Evolutionary conservation across 805 yeast genomes (phyloP).

Genomic region (Myxozyma neglecta): DNA sequence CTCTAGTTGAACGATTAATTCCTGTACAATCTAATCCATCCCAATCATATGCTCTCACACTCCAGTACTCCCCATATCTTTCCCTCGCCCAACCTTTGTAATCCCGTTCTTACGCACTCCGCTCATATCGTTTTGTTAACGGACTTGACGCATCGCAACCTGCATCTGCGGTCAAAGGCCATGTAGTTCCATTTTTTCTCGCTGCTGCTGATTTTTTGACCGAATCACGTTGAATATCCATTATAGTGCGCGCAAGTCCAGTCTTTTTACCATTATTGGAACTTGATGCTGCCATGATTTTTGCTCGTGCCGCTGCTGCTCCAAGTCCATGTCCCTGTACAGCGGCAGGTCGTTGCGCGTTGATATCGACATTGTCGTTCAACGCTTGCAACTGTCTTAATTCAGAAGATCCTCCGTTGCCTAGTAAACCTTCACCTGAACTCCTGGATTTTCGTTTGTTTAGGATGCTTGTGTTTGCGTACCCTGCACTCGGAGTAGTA

Average conservation of each 20-base stretch:
- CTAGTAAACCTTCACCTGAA: conserved; percentile 1
- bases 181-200: background rate
- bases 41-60: background rate
- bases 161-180: conserved; percentile 6
- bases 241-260: conserved; percentile 36
- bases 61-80: background rate
- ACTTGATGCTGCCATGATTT: conserved; percentile 38
- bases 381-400: conserved; percentile 25
- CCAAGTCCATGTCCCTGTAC: conserved; percentile 34
- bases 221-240: conserved; percentile 38
- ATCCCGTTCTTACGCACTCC: conserved; percentile 8
- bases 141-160: conserved; percentile 20
- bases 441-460: conserved; percentile 5
- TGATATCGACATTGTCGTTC: conserved; percentile 19
- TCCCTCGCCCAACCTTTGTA: background rate
- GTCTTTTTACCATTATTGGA: conserved; percentile 21
- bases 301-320: conserved; percentile 38
- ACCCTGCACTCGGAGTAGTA: conserved; percentile 2
- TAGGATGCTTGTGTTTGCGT: background rate
- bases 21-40: background rate
- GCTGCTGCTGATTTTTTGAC: background rate
- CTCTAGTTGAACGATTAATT: background rate
- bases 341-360: conserved; percentile 12
- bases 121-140: conserved; percentile 16
- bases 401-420: background rate